phyloP scores from a whole-genome alignment of 805 yeast genomes.

The Spathaspora girioi region DNA sequence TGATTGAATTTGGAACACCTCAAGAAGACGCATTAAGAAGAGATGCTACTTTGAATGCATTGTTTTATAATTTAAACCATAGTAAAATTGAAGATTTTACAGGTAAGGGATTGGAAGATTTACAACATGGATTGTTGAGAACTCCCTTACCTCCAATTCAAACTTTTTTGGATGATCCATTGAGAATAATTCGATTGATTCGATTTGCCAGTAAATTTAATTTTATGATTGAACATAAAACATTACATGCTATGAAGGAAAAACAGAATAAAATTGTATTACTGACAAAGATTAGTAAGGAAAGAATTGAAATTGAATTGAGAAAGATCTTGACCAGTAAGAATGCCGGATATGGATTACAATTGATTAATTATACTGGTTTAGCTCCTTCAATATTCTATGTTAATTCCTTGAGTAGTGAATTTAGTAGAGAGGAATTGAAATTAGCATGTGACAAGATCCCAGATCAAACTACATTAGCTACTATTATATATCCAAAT shows the following conservation, averaged over 20 bases:
- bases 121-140: slow-evolving; percentile 64
- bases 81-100: slow-evolving; percentile 82
- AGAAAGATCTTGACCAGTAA: slow-evolving; percentile 68
- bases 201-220: slow-evolving; percentile 81
- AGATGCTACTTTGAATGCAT: slow-evolving; percentile 92
- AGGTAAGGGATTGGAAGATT: slow-evolving; percentile 67
- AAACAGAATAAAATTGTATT: slow-evolving; percentile 56
- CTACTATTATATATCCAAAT: slow-evolving; percentile 19
- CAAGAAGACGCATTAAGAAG: slow-evolving; percentile 87
- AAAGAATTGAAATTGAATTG: slow-evolving; percentile 83
- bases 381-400: slow-evolving; percentile 59
- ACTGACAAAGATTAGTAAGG: slow-evolving; percentile 75
- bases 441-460: slow-evolving; percentile 5
- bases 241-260: slow-evolving; percentile 63
- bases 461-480: slow-evolving; percentile 14
- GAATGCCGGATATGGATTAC: slow-evolving; percentile 62
- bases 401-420: slow-evolving; percentile 19
- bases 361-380: slow-evolving; percentile 50
- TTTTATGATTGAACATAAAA: slow-evolving; percentile 58
- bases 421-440: slow-evolving; percentile 10
- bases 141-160: slow-evolving; percentile 85
- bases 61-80: slow-evolving; percentile 77
- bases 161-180: slow-evolving; percentile 92
- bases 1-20: slow-evolving; percentile 81
- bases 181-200: slow-evolving; percentile 79